These are phyloP conservation scores for Aspergillus quadrilineatus DNA, from an alignment of 2,329 filamentous ascomycete genomes.

Conservation along the genomic window DNA sequence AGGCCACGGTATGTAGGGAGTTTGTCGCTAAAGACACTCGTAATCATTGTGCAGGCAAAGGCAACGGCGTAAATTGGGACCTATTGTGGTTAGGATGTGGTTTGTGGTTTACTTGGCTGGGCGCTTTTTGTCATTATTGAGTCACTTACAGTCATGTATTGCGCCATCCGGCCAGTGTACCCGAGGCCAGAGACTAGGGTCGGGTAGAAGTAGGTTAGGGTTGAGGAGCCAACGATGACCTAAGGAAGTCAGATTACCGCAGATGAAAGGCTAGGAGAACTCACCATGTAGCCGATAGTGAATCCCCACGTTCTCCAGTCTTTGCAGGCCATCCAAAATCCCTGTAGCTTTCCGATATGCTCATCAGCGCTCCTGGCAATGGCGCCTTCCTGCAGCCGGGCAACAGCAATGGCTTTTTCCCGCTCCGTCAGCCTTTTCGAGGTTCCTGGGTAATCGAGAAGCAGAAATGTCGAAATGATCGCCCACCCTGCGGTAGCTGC, in stretches of 20 bases:
- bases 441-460: background rate
- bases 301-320: slow-evolving; percentile 7
- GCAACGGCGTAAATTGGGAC: slow-evolving; percentile 6
- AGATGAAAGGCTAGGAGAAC: background rate
- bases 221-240: slow-evolving; percentile 6
- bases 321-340: background rate
- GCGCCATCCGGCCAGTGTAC: background rate
- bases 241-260: background rate
- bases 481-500: background rate
- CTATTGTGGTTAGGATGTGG: background rate
- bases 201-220: slow-evolving; percentile 4
- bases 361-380: background rate
- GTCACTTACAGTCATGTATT: slow-evolving; percentile 5
- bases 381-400: background rate
- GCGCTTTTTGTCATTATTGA: too few species aligned
- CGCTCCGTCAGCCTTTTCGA: background rate
- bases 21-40: background rate
- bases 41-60: background rate
- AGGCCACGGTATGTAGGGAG: background rate
- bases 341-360: background rate
- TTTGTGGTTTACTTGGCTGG: too few species aligned
- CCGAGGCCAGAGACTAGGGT: background rate
- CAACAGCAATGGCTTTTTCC: background rate
- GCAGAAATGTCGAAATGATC: background rate
- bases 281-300: background rate